Evolutionary conservation across 108 stramenopile species (phyloP), one percentile per base, ranked within the genome.

Genomic region (Stephanodiscus minutulus): DNA sequence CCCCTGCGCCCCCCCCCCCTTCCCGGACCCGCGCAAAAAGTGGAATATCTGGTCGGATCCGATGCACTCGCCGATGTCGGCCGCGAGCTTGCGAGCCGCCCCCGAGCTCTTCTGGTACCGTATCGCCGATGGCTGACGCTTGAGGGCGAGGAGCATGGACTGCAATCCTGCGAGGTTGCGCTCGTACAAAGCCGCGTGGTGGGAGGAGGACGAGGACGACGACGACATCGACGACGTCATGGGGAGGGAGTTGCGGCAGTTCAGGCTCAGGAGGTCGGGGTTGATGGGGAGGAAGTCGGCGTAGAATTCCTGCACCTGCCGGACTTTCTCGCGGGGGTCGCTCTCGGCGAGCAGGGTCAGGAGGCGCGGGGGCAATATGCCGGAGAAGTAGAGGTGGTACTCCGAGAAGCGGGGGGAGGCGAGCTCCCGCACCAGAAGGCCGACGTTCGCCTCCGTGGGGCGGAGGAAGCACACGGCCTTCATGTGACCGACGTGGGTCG

Each of bases 341-440:
- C 84, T 83, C 63, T 95, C 91, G 10, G 98, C 97, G 18, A 99
- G 70, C 15, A 92, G 70, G 57, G 94, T 83, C 27, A 99, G 71
- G 24, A 96, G 59, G 1, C 76, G 81, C 1, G 77, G 66, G 22
- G 95, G 77, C 1, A 97, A 60, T 62, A 98, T 93, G 39, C 96
- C 97, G 36, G 90, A 87, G 81, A 99, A 97, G 79, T 94, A 99
- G 24, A 99, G 59, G 77, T 99, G 98, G 76, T 99, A 99, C 76
- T 98, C 97, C 4, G 85, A 55, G 81, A 93, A 99, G 39, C 92
- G 83, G 2, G 98, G 96, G 8, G 53, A 44, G 25, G 83, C 53
- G 15, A 99, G 70, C 77, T 99, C 98, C 48, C 74, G 57, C 3
- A 82, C 83, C 15, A 99, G 77, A 44, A 86, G 67, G 41, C 88